phyloP scores from a whole-genome alignment of 306 rosid genomes.

The Boehmeria nivea region DNA sequence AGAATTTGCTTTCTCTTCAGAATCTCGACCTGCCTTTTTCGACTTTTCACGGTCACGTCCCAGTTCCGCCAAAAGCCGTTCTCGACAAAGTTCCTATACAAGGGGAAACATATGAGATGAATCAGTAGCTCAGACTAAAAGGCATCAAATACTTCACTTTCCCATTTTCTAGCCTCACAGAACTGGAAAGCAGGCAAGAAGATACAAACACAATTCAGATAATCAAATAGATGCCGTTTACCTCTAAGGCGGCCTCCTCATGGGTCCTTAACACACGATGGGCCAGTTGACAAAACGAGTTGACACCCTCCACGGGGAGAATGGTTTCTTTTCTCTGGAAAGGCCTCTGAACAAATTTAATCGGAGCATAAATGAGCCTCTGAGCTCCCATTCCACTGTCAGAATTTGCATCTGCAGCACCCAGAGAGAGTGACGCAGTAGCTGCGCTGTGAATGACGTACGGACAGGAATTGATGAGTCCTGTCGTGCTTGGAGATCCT shows the following conservation, averaged over 20 bases:
- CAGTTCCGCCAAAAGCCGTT: constrained; percentile 64
- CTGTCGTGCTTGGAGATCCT: constrained; percentile 59
- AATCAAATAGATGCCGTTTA: constrained; percentile 20
- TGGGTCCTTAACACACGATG: constrained; percentile 50
- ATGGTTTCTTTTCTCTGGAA: constrained; percentile 70
- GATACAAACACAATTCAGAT: background rate
- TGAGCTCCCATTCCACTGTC: constrained; percentile 45
- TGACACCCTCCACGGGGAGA: constrained; percentile 80
- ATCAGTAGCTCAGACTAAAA: background rate
- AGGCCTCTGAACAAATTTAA: constrained; percentile 66
- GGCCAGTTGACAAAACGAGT: constrained; percentile 61
- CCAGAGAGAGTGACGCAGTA: constrained; percentile 59
- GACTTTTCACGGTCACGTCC: constrained; percentile 56
- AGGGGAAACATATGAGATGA: background rate
- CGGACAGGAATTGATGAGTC: constrained; percentile 74
- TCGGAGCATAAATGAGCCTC: constrained; percentile 60
- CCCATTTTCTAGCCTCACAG: no score
- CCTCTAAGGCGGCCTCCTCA: constrained; percentile 88
- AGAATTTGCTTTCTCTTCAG: constrained; percentile 57
- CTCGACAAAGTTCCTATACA: constrained; percentile 66
- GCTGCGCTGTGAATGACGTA: constrained; percentile 74
- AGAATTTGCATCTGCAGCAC: constrained; percentile 42
- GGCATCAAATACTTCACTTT: no score
- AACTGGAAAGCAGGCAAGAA: no score
- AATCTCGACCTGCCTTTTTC: constrained; percentile 35